phyloP scores from a whole-genome alignment of 2,329 filamentous ascomycete species.

The Colletotrichum viniferum region DNA sequence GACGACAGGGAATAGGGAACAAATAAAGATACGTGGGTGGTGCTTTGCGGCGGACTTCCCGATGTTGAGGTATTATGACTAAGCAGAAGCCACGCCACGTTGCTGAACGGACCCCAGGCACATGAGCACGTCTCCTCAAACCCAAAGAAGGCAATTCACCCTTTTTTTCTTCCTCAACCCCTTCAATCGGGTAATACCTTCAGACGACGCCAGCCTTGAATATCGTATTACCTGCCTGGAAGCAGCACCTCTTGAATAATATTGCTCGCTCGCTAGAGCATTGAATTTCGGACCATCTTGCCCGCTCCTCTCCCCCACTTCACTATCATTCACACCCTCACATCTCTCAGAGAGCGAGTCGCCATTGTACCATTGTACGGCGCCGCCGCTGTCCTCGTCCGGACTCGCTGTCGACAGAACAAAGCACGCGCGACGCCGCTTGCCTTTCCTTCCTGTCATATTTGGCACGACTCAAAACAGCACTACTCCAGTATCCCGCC shows the following conservation, averaged over 20 bases:
- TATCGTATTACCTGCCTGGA: constrained; percentile 21
- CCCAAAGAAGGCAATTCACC: not conserved
- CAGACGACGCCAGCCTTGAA: constrained; percentile 21
- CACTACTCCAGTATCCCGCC: not conserved
- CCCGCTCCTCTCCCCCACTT: not conserved
- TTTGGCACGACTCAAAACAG: not conserved
- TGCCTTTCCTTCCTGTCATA: not conserved
- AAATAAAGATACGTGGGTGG: not conserved
- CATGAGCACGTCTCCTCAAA: constrained; percentile 12
- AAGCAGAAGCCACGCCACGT: constrained; percentile 17
- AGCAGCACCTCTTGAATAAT: constrained; percentile 20
- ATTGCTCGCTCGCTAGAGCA: constrained; percentile 7
- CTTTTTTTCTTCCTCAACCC: not conserved
- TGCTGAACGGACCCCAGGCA: not conserved
- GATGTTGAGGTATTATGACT: not conserved
- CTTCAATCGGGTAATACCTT: constrained; percentile 16
- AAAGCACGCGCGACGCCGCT: not conserved
- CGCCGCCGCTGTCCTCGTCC: not conserved
- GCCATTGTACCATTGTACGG: not conserved
- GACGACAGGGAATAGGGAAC: not conserved
- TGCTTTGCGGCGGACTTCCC: not conserved
- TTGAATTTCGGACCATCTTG: not conserved
- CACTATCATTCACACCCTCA: not conserved
- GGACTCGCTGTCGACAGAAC: not conserved
- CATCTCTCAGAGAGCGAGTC: not conserved